Base-by-base conservation (phyloP, 2,329 filamentous ascomycete species). In the Colletotrichum zoysiae region DNA sequence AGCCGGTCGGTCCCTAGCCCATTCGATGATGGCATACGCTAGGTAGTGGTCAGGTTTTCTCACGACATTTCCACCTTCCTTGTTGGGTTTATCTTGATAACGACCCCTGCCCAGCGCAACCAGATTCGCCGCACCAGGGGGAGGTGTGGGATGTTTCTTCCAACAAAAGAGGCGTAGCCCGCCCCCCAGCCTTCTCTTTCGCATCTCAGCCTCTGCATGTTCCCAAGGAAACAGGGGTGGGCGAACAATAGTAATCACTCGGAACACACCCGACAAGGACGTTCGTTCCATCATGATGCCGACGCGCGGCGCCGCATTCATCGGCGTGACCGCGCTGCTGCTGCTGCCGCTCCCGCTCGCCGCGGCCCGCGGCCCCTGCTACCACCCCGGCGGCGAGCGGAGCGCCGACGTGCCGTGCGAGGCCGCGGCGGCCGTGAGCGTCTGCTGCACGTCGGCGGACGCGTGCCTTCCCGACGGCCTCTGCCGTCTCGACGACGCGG, bases 351-450 rank as follows among this genome's bases (percentile, higher is more conserved):
- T 65, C 18, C 42, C 20, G 14, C 40, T 48, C 8, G 40, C 63
- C 5, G 46, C 30, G 20, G 53, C 51, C 40, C 63, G 50, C n/a
- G n/a, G 23, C 1, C 53, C 57, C 16, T 65, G 63, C 40, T 65
- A 58, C 63, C 38, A 58, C 20, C 53, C 53, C 42, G 38, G 57
- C 30, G 63, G 63, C n/a, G 44, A 16, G 23, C 63, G 38, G 5
- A 65, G 63, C 53, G 8, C 40, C 42, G 51, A 65, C 26, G 42
- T 65, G 53, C 51, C 63, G 30, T 65, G 63, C 11, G 38, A 65
- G 40, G 30, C 46, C n/a, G 38, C 30, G 26, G 53, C 63, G 12
- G 40, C 53, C 20, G 63, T 58, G 51, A 65, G 63, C 30, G 46
- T 65, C 12, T 65, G 63, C 42, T 65, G 63, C 42, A n/a, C 26